Conservation (phyloP, 768 basidiomycete species). For the Saitozyma podzolica region DNA sequence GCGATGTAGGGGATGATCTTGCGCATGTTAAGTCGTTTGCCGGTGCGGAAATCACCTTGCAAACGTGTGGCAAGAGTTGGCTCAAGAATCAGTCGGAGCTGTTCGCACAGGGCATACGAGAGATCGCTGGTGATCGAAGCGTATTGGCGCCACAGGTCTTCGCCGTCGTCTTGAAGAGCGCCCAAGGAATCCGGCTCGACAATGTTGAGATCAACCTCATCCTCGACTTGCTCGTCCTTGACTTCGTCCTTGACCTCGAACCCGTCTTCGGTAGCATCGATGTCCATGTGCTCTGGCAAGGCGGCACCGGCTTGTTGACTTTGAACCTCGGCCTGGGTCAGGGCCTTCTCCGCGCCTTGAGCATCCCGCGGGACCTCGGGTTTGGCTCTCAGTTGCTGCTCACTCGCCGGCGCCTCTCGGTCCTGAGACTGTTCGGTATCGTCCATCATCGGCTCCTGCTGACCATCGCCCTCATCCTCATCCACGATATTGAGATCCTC, state of each 20-base stretch:
- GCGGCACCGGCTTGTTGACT: conserved; percentile 3
- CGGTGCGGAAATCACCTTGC: conserved; percentile 94
- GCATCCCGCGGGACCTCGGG: conserved; percentile 17
- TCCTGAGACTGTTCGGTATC: conserved; percentile 8
- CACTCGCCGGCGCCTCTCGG: background rate
- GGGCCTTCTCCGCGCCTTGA: conserved; percentile 51
- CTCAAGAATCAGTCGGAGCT: conserved; percentile 91
- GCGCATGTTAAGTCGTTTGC: conserved; percentile 98
- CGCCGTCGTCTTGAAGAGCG: conserved; percentile 54
- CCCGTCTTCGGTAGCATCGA: conserved; percentile 60
- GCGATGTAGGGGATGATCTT: conserved; percentile 98
- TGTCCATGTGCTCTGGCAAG: conserved; percentile 49
- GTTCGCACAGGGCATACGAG: conserved; percentile 89
- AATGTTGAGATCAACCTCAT: conserved; percentile 16
- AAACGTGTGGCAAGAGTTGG: conserved; percentile 91
- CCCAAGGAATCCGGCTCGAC: conserved; percentile 36
- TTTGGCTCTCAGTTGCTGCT: background rate
- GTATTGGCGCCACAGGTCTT: conserved; percentile 87
- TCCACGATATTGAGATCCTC: conserved; percentile 77
- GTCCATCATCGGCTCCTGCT: conserved; percentile 20
- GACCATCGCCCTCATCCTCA: conserved; percentile 56
- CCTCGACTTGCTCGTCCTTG: conserved; percentile 39
- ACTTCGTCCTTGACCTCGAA: conserved; percentile 55
- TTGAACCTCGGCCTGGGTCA: conserved; percentile 51
- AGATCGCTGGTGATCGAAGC: conserved; percentile 86